Evolutionary conservation across 225 moss, liverwort and hornwort genomes (phyloP), one percentile per base, ranked within the genome.

Genomic region (Polytrichum commune): DNA sequence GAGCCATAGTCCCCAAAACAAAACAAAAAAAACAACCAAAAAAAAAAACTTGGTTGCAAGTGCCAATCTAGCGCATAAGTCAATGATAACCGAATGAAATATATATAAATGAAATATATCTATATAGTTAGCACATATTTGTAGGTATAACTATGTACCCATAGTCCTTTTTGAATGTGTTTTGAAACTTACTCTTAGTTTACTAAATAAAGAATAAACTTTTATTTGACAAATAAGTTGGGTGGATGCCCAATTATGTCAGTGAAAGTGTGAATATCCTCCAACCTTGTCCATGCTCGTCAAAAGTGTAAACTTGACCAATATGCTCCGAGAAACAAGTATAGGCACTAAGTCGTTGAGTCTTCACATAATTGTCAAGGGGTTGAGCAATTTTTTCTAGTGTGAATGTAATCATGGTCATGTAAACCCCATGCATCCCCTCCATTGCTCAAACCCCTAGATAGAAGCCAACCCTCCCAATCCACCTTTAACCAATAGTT

Each of bases 321-420:
- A 54, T 54, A 29, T 68, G 67, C 25, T 53, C 19, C 1, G 4
- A 0, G 13, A 46, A 26, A 68, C 16, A 46, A 0, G 18, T 55
- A 20, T 55, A 0, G 2, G 8, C 26, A 5, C 63, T 1, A 20
- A 63, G 8, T 23, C 27, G 23, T 23, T 27, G 7, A 10, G 8
- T 5, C 63, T 3, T 63, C 26, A 27, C 26, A 20, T 0, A 0
- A 19, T 2, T 66, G 22, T 66, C 66, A 35, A 5, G 28, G 28
- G 66, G 18, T 66, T 18, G 18, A 30, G 19, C 19, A 10, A 6
- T 19, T 55, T 19, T 66, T 66, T 18, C 66, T 3, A 29, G 7
- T 66, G 28, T 66, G 66, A 22, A 66, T 66, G 23, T 66, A 66
- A n/a, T 66, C 28, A 0, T 66, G 28, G 32, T 66, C 66, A 35